Evolutionary conservation across 2,329 filamentous ascomycete species (phyloP).

Genomic region (Xylariaceae sp.): DNA sequence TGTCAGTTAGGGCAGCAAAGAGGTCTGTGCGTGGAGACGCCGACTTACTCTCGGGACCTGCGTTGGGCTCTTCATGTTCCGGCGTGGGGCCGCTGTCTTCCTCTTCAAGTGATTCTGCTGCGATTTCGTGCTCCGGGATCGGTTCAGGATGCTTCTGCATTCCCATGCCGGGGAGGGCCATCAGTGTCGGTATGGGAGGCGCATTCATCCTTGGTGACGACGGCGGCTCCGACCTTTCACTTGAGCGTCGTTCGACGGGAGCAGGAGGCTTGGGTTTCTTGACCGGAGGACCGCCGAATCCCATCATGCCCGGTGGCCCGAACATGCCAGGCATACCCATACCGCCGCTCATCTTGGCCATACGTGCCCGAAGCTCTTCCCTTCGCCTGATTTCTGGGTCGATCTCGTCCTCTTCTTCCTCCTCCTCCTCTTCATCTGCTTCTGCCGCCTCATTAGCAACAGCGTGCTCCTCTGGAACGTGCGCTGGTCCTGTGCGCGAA

Average conservation of each 20-base stretch:
- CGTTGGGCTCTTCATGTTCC: constrained; percentile 23
- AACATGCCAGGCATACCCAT: constrained; percentile 90
- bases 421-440: constrained; percentile 49
- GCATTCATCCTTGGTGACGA: constrained; percentile 40
- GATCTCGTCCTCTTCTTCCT: constrained; percentile 77
- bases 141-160: constrained; percentile 45
- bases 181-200: constrained; percentile 53
- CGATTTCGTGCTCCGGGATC: constrained; percentile 44
- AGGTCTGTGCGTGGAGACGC: constrained; percentile 11
- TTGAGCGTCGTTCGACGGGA: constrained; percentile 35
- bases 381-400: constrained; percentile 82
- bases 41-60: constrained; percentile 26
- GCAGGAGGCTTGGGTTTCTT: constrained; percentile 52
- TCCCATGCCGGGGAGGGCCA: constrained; percentile 68
- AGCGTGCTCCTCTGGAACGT: no score
- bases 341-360: constrained; percentile 97
- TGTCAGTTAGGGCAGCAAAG: no score
- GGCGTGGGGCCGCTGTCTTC: constrained; percentile 26
- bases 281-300: constrained; percentile 46
- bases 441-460: constrained; percentile 34
- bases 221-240: constrained; percentile 39
- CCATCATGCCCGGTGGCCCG: constrained; percentile 63
- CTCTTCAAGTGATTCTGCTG: constrained; percentile 36
- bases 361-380: constrained; percentile 85
- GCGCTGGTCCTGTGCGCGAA: constrained; percentile 37